Conservation (phyloP, 2,329 filamentous ascomycete species). For the Eurotiales sp. region DNA sequence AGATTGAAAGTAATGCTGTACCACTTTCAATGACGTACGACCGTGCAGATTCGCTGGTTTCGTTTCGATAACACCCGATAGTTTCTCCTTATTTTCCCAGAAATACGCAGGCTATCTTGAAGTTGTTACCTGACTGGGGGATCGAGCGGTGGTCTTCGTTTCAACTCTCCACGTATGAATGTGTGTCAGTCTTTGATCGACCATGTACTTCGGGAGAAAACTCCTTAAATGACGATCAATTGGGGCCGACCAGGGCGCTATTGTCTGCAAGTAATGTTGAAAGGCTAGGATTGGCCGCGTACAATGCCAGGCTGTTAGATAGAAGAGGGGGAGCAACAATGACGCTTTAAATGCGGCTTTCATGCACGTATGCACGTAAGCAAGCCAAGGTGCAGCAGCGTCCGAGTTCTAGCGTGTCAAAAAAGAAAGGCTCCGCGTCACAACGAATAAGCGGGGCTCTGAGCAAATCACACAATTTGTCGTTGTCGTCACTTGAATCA, state of each 20-base stretch:
- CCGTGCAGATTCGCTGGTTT: background rate
- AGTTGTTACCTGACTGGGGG: background rate
- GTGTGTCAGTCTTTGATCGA: background rate
- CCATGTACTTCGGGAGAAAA: conserved; percentile 4
- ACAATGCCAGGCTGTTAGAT: background rate
- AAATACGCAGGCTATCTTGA: background rate
- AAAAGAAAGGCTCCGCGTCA: conserved; percentile 9
- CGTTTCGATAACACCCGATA: conserved; percentile 5
- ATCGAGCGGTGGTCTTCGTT: background rate
- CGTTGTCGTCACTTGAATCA: background rate
- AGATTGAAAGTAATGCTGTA: conserved; percentile 1
- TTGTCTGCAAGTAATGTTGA: conserved; percentile 13
- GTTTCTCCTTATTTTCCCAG: too few relatives aligned
- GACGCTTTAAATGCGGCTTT: conserved; percentile 14
- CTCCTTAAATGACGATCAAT: conserved; percentile 17
- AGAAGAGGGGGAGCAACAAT: conserved; percentile 11
- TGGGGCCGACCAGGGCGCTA: conserved; percentile 15
- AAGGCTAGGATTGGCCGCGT: background rate
- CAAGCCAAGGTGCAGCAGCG: conserved; percentile 15
- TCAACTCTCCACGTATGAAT: too few relatives aligned
- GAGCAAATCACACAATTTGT: background rate
- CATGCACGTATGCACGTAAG: conserved; percentile 20
- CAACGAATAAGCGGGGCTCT: conserved; percentile 5
- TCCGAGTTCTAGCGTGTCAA: conserved; percentile 4
- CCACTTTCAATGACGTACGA: conserved; percentile 11